Conservation (phyloP, 257 asterid species). For the Rubia yunnanensis region DNA sequence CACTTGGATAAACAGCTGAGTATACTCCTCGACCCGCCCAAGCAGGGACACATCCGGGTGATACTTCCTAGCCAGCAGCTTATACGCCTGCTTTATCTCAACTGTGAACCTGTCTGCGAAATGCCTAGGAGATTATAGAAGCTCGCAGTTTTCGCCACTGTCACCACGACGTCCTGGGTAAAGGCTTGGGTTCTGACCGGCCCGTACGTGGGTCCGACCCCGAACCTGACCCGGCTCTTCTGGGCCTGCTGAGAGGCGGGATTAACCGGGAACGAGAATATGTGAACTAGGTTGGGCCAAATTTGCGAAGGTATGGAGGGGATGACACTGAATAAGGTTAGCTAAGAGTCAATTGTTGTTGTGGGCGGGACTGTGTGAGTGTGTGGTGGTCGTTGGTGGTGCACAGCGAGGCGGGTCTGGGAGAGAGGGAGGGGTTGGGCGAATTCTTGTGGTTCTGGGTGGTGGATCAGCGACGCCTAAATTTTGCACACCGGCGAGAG, state of each 20-base stretch:
- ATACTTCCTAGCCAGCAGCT: conserved; percentile 73
- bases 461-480: too few relatives aligned
- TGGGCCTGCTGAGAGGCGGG: neutral
- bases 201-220: conserved; percentile 1
- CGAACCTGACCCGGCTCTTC: conserved; percentile 13
- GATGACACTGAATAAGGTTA: too few relatives aligned
- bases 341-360: too few relatives aligned
- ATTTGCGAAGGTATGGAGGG: too few relatives aligned
- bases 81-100: conserved; percentile 76
- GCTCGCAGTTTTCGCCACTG: conserved; percentile 11
- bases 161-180: conserved; percentile 1
- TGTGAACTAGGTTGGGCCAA: conserved; percentile 8
- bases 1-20: conserved; percentile 55
- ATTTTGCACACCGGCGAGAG: too few relatives aligned
- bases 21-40: conserved; percentile 62
- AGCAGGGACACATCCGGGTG: conserved; percentile 97
- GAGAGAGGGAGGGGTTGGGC: too few relatives aligned
- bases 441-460: too few relatives aligned
- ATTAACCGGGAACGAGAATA: conserved; percentile 7
- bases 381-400: too few relatives aligned
- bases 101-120: conserved; percentile 40
- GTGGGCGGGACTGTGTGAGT: too few relatives aligned
- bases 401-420: too few relatives aligned
- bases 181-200: neutral
- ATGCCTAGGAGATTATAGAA: conserved; percentile 77